A percentile compares a stretch with the other conserved stretches of the same genome.
Evolutionary conservation across 2,329 filamentous ascomycete genomes (phyloP).

Genomic region (Exophiala sp.): DNA sequence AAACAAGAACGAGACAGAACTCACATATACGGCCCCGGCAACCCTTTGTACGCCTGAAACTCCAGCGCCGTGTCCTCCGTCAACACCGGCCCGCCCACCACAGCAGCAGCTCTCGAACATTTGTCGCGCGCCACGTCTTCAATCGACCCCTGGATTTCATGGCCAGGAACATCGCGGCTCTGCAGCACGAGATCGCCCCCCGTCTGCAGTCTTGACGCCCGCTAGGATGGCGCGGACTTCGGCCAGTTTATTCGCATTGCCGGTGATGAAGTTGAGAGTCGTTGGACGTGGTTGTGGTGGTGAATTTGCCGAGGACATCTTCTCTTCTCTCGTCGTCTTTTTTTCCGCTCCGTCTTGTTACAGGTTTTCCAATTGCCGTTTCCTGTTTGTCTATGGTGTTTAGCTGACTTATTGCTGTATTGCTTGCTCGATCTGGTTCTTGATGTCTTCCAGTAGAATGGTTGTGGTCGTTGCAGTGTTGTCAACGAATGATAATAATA

Average conservation of each 20-base stretch:
- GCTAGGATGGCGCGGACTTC: constrained; percentile 86
- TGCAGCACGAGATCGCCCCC: constrained; percentile 51
- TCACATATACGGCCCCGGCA: constrained; percentile 94
- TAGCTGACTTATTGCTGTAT: no score
- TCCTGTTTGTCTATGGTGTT: no score
- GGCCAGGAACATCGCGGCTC: constrained; percentile 62
- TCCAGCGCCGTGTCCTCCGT: constrained; percentile 95
- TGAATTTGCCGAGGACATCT: not conserved
- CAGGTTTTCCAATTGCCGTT: no score
- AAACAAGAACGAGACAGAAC: constrained; percentile 31
- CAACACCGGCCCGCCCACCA: constrained; percentile 76
- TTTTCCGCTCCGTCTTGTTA: not conserved
- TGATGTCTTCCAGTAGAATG: no score
- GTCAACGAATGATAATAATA: no score
- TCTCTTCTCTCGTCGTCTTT: not conserved
- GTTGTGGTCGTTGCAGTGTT: no score
- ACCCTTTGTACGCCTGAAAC: constrained; percentile 82
- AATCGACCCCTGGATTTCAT: constrained; percentile 82
- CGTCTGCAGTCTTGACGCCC: constrained; percentile 53
- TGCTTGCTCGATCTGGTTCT: no score
- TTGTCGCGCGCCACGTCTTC: constrained; percentile 90
- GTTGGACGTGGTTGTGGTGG: constrained; percentile 12
- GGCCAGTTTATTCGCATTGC: constrained; percentile 86
- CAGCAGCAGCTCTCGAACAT: constrained; percentile 71
- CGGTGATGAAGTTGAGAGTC: constrained; percentile 84